Conservation (phyloP, 306 rosid genomes). For the Medicago lupulina region DNA sequence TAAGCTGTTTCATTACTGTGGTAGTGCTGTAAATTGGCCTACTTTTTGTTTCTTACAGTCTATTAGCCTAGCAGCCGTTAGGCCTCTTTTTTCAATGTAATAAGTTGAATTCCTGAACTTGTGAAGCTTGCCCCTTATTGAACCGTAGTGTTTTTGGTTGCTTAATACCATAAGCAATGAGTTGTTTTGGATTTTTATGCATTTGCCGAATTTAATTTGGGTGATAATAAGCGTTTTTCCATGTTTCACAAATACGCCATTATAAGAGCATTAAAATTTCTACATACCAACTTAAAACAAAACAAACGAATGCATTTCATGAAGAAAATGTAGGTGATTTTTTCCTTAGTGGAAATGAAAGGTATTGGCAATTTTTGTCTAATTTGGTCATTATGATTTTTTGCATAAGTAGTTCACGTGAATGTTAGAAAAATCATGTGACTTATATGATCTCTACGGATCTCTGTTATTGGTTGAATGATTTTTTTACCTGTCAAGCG, state of each 20-base stretch:
- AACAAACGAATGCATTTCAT: not conserved
- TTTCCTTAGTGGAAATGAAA: too few species aligned
- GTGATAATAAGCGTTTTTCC: not conserved
- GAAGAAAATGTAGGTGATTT: not conserved
- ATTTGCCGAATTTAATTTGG: not conserved
- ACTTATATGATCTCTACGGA: not conserved
- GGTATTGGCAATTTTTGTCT: too few species aligned
- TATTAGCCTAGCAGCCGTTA: not conserved
- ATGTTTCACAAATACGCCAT: not conserved
- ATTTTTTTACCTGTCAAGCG: too few species aligned
- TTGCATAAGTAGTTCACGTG: not conserved
- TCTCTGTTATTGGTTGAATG: not conserved
- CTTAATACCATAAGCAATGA: slow-evolving; percentile 1
- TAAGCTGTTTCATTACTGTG: slow-evolving; percentile 32
- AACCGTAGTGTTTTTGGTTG: slow-evolving; percentile 13
- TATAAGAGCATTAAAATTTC: not conserved
- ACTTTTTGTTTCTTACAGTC: not conserved
- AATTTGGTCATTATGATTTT: too few species aligned
- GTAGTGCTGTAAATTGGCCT: not conserved
- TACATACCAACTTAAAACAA: not conserved
- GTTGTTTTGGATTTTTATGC: slow-evolving; percentile 10
- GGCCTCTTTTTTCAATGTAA: slow-evolving; percentile 30
- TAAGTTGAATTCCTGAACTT: slow-evolving; percentile 36
- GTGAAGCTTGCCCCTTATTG: not conserved
- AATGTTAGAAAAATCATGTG: not conserved